These are phyloP conservation scores for Trichoderma gamsii DNA, from an alignment of 495 filamentous ascomycete species.

Conservation along the genomic window DNA sequence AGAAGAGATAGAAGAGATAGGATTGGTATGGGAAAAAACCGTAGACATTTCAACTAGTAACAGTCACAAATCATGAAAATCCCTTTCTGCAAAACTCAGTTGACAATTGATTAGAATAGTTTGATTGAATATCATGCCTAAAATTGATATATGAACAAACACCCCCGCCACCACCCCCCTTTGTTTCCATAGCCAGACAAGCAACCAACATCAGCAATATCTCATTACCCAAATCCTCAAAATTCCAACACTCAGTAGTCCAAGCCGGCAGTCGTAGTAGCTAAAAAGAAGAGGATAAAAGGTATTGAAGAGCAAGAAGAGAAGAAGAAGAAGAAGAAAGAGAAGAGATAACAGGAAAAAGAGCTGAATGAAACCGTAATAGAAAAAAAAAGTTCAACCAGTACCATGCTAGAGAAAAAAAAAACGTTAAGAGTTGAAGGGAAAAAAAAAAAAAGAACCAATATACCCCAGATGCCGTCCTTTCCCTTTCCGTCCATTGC, in stretches of 20 bases:
- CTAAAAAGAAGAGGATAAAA: not conserved
- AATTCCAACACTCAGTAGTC: too few species aligned
- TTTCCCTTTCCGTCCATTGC: constrained; percentile 7
- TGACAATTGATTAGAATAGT: too few species aligned
- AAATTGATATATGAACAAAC: too few species aligned
- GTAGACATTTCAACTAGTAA: too few species aligned
- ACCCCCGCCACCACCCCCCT: too few species aligned
- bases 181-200: not conserved
- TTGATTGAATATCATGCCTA: too few species aligned
- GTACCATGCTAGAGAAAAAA: not conserved
- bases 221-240: not conserved
- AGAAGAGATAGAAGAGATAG: too few species aligned
- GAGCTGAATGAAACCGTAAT: not conserved
- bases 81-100: too few species aligned
- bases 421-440: constrained; percentile 1
- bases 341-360: not conserved
- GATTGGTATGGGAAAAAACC: too few species aligned
- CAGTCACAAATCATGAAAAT: too few species aligned
- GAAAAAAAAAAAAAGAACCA: constrained; percentile 5
- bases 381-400: constrained; percentile 9
- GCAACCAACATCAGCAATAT: not conserved
- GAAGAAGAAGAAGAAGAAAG: not conserved
- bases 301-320: not conserved
- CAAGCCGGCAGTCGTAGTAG: not conserved
- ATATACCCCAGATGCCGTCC: not conserved